These are phyloP conservation scores for Cornus kousa DNA, from an alignment of 148 eudicot species.

Conservation along the genomic window DNA sequence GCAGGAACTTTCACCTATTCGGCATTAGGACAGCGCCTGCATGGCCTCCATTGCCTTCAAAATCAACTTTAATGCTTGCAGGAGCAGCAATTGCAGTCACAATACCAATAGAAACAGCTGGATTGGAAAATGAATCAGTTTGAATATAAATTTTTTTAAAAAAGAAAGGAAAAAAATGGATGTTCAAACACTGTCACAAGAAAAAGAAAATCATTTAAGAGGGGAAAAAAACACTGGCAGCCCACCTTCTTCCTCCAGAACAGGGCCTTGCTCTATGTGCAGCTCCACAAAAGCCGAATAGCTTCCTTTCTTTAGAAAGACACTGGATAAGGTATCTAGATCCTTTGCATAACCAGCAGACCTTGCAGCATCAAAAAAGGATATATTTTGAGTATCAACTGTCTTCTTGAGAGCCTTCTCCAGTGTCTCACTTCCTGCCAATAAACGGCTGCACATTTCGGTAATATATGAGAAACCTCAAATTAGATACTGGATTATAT, in stretches of 20 bases:
- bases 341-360: constrained; percentile 70
- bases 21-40: constrained; percentile 98
- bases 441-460: constrained; percentile 71
- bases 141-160: neutral
- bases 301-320: constrained; percentile 47
- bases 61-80: constrained; percentile 90
- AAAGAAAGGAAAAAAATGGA: neutral
- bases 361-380: constrained; percentile 79
- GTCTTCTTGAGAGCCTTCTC: constrained; percentile 62
- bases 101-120: constrained; percentile 78
- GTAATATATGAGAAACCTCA: constrained; percentile 7
- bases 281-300: constrained; percentile 87
- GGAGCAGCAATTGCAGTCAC: constrained; percentile 99
- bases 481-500: neutral
- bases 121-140: constrained; percentile 5
- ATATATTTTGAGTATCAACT: constrained; percentile 66
- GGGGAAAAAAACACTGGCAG: neutral
- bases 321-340: constrained; percentile 55
- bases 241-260: constrained; percentile 86
- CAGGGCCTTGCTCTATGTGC: constrained; percentile 98
- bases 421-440: constrained; percentile 79
- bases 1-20: constrained; percentile 42
- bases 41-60: constrained; percentile 98
- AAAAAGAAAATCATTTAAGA: neutral
- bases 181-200: neutral